Evolutionary conservation across 768 basidiomycete species (phyloP), one percentile per base, ranked within the genome.

Genomic region (Arthromyces matolae): DNA sequence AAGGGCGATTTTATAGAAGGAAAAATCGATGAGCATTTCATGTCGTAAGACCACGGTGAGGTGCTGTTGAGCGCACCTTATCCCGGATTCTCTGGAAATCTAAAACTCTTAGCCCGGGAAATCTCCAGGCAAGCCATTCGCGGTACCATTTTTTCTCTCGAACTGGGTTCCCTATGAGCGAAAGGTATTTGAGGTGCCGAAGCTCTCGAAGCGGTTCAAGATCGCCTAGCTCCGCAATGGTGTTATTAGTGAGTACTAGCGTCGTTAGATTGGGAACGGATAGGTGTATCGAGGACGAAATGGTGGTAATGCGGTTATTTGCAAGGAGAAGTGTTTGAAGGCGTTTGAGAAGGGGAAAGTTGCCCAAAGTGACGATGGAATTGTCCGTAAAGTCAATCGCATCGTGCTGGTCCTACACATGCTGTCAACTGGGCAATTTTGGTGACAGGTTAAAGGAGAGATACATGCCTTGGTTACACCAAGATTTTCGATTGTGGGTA

Each of bases 81-180:
- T 93, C 91, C 65, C 87, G 84, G 61, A 95, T 89, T 71, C 92
- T 83, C 78, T 92, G 88, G 71, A 90, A 95, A 80, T 95, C 92
- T 64, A 95, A 77, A 71, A 92, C 88, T 78, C 93, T 84, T 63
- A 95, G 78, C 63, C 79, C 78, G 67, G 86, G 83, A 75, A 92
- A 76, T 72, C 84, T 82, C 81, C 83, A 92, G 59, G 89, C 83
- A 75, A 93, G 81, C 92, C 92, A 95, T 74, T 92, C 89, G 74
- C 91, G 88, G 75, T 94, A 95, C 83, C 87, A 90, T 80, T 92
- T 90, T 77, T 88, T 89, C 73, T 93, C 87, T 64, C 77, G 72
- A 25, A 93, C 89, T 46, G 93, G 90, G 58, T 89, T 89, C 19
- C 89, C 91, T 54, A 89, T 57, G 55, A 94, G 69, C 29, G 81